phyloP scores from a whole-genome alignment of 2,329 filamentous ascomycete genomes.

The Xylariaceae sp. region DNA sequence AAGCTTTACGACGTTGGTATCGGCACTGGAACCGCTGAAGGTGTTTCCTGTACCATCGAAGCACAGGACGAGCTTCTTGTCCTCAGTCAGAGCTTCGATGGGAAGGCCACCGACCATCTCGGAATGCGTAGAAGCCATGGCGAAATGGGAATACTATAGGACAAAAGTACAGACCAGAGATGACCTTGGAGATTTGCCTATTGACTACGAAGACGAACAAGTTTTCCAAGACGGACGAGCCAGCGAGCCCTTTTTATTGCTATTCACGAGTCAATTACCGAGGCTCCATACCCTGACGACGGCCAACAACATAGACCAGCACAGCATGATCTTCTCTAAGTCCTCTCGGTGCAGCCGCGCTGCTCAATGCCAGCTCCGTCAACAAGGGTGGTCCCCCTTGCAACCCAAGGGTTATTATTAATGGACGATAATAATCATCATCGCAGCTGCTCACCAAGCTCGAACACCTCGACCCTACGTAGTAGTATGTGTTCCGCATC shows the following conservation, averaged over 20 bases:
- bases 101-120: not conserved
- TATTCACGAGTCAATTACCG: not conserved
- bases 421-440: not conserved
- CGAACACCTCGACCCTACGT: not conserved
- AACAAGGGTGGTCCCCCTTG: too few species aligned
- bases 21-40: slow-evolving; percentile 42
- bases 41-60: slow-evolving; percentile 47
- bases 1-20: slow-evolving; percentile 52
- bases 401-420: too few species aligned
- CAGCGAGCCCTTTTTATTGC: not conserved
- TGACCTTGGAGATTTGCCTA: not conserved
- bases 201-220: not conserved
- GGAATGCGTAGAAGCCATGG: not conserved
- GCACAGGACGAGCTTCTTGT: slow-evolving; percentile 41
- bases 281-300: not conserved
- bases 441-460: not conserved
- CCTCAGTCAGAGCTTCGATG: slow-evolving; percentile 5
- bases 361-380: not conserved
- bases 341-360: not conserved
- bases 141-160: not conserved
- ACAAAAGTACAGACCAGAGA: not conserved
- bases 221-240: not conserved
- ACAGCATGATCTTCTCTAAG: not conserved
- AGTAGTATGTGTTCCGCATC: not conserved
- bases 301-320: not conserved